Conservation (phyloP, 2,329 filamentous ascomycete species). For the Stenocarpella maydis region DNA sequence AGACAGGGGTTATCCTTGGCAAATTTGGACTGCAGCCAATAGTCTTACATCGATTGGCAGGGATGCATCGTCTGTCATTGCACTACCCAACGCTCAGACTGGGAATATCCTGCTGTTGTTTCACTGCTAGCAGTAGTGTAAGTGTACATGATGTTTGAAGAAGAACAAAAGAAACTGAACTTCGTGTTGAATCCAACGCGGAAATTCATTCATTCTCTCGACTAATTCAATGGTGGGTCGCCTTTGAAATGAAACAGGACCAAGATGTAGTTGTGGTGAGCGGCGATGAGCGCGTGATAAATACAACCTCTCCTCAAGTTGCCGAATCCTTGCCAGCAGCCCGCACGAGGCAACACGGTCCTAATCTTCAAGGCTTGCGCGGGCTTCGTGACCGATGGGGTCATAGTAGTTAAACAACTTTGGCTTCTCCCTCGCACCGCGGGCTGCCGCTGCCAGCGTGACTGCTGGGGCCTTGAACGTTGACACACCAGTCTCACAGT, state of each 20-base stretch:
- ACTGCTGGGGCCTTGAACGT: constrained; percentile 64
- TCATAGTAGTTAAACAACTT: constrained; percentile 66
- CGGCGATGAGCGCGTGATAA: not conserved
- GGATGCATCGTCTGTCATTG: not conserved
- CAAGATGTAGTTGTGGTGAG: not conserved
- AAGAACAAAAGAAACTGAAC: too few species aligned
- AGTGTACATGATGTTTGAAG: not conserved
- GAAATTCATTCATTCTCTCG: not conserved
- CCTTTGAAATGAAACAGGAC: not conserved
- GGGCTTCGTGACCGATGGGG: constrained; percentile 46
- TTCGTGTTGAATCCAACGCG: not conserved
- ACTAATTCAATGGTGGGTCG: not conserved
- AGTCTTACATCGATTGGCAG: constrained; percentile 32
- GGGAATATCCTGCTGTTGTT: too few species aligned
- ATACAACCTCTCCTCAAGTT: not conserved
- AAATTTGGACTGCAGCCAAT: constrained; percentile 14
- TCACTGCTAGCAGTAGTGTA: not conserved
- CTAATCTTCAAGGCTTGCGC: not conserved
- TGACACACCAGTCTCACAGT: constrained; percentile 61
- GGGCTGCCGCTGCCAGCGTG: constrained; percentile 49
- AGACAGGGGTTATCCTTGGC: not conserved
- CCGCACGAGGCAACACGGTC: too few species aligned
- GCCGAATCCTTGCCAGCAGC: not conserved
- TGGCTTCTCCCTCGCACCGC: constrained; percentile 51
- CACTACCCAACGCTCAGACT: too few species aligned